Base-by-base conservation (phyloP, 2,329 filamentous ascomycete genomes). In the Colletotrichum costaricense region DNA sequence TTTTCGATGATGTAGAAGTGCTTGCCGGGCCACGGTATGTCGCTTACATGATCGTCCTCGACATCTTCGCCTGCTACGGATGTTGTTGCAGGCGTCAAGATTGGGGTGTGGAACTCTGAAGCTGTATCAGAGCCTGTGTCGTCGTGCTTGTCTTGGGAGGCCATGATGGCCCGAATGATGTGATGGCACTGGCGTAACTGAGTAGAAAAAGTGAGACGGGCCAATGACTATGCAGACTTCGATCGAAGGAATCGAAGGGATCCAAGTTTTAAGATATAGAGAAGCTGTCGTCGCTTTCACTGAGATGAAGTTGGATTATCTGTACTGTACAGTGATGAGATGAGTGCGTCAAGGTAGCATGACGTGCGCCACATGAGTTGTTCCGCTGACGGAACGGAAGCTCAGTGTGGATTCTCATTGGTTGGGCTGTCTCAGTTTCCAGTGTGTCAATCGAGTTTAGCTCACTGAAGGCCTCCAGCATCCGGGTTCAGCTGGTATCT, bases 1-100 rank as follows among this genome's bases (percentile, higher is more conserved):
- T 65, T 72, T 11, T 76, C 68, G 26, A 77, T 12, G n/a, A 78
- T 77, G 4, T 68, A 24, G 33, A 69, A 77, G 1, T 68, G 74
- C 7, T 59, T 63, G 14, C 70, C 75, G 4, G 69, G 72, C 75
- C 76, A 78, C 4, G 77, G 76, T 2, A 77, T 35, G 0, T 64
- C 70, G 22, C 66, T 49, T 22, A 49, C 58, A n/a, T 33, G 69
- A 6, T 57, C 70, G 28, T 62, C 55, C 49, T 30, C 66, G 4
- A 19, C 0, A 7, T 22, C 28, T 2, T 66, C 64, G 16, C 28
- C 19, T 14, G 24, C 9, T 2, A 26, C 5, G n/a, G 30, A 11
- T 4, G 30, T 19, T 14, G 58, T 8, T 57, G 46, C 7, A 65
- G 63, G 49, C 11, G 63, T 66, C 5, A 7, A 16, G 4, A 19